Percentiles rank a stretch among this genome's conserved stretches.
Evolutionary conservation across 2,329 filamentous ascomycete genomes (phyloP).

Genomic region (Aspergillus pseudotamarii): DNA sequence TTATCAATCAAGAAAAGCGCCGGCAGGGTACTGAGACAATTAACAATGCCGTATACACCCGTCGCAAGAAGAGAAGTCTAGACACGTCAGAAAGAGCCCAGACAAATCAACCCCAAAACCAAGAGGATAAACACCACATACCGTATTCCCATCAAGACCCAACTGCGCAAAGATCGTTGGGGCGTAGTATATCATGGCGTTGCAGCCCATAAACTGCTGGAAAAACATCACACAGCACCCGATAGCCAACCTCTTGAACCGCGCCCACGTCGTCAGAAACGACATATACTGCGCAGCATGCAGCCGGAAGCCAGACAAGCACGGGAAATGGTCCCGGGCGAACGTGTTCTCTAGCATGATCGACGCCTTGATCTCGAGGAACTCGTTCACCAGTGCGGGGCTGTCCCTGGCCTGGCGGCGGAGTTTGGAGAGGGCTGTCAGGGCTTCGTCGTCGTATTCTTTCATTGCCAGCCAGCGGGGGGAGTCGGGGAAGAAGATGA

Average conservation of each 20-base stretch:
- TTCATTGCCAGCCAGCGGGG: constrained; percentile 58
- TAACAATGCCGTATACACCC: constrained; percentile 44
- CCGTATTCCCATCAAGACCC: constrained; percentile 42
- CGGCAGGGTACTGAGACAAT: constrained; percentile 38
- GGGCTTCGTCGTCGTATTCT: constrained; percentile 53
- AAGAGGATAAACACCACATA: constrained; percentile 3
- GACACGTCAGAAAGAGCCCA: neutral
- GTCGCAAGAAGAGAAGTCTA: constrained; percentile 39
- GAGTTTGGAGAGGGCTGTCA: constrained; percentile 51
- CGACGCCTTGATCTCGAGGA: constrained; percentile 52
- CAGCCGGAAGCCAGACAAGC: constrained; percentile 31
- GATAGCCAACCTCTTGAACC: constrained; percentile 42
- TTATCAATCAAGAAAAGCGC: constrained; percentile 41
- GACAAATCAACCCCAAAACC: neutral
- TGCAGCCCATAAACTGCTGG: constrained; percentile 53
- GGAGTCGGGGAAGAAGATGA: constrained; percentile 58
- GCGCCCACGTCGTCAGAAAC: constrained; percentile 38
- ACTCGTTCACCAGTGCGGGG: constrained; percentile 53
- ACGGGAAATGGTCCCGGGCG: constrained; percentile 31
- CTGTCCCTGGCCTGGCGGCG: constrained; percentile 52
- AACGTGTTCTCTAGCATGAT: constrained; percentile 41
- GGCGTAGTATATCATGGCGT: constrained; percentile 54
- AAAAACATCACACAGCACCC: constrained; percentile 46
- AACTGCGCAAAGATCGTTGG: constrained; percentile 51
- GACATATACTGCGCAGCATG: constrained; percentile 40